Evolutionary conservation across 768 basidiomycete species (phyloP), one percentile per base, ranked within the genome.

Genomic region (Boletus fagicola): DNA sequence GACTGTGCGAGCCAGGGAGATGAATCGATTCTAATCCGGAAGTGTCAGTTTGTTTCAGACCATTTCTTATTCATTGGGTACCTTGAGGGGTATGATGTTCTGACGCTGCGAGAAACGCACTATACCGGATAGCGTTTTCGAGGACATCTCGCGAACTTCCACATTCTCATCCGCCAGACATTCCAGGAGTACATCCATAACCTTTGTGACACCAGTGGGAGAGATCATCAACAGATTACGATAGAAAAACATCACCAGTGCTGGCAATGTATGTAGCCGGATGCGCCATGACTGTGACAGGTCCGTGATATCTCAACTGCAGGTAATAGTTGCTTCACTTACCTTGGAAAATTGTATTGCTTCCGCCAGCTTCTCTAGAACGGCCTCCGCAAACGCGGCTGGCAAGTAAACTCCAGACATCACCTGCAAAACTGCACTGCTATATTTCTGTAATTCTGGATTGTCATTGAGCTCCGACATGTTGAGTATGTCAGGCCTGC

Each of bases 401-500:
- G 90, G 86, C 15, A 90, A 83, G n/a, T 87, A 82, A 53, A 94
- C 81, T 3, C 88, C 88, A 16, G 92, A 93, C 49, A 95, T 77
- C 56, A 92, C 84, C 62, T 91, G 90, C 45, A 95, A 74, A 12
- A 94, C 86, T 5, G 86, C 86, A 47, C 87, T 84, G 62, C 90
- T 88, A 65, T 90, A 90, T 31, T 82, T 78, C 69, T 93, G 92
- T 56, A 96, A 71, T 56, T 95, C 94, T 9, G 85, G 77, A 70
- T 80, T 87, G 66, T 96, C 94, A 67, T 88, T 93, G 55, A 95
- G 80, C 66, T 96, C 94, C 54, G 92, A 86, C 88, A 96, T 92
- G 59, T 84, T 86, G 67, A 95, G 80, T 56, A 93, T 88, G 70
- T 92, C 91, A 38, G 92, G 92, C 68, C 92, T 94, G 66, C 36